phyloP scores from a whole-genome alignment of 371 early-diverging fungal species.

The Mucor sp. region DNA sequence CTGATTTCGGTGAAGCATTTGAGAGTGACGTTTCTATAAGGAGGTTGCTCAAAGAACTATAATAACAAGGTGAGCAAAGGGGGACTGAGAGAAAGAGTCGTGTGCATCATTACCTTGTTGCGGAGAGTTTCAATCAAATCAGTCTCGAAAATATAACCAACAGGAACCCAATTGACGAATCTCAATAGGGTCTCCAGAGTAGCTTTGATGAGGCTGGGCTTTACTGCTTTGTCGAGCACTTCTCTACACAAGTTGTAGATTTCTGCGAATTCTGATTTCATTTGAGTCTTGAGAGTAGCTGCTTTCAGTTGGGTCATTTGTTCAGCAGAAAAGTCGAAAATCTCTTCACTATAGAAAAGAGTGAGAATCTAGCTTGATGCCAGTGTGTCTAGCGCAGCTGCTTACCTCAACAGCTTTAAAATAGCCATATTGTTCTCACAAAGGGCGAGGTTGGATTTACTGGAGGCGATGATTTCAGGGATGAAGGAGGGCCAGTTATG shows the following conservation, averaged over 20 bases:
- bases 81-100: neutral
- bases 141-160: constrained; percentile 96
- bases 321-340: constrained; percentile 98
- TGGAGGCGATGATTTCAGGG: constrained; percentile 95
- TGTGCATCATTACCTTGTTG: constrained; percentile 68
- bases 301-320: constrained; percentile 97
- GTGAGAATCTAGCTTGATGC: neutral
- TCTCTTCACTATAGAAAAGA: constrained; percentile 83
- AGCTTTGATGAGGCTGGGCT: constrained; percentile 86
- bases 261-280: constrained; percentile 95
- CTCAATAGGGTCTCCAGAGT: constrained; percentile 93
- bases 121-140: constrained; percentile 87
- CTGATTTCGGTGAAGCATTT: constrained; percentile 97
- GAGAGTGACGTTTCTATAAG: constrained; percentile 90
- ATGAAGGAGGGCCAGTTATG: constrained; percentile 99
- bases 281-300: constrained; percentile 88
- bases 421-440: constrained; percentile 99
- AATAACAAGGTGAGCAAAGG: neutral
- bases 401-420: constrained; percentile 90
- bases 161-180: constrained; percentile 97
- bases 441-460: constrained; percentile 87
- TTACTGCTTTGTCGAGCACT: constrained; percentile 90
- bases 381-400: neutral
- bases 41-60: constrained; percentile 80
- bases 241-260: constrained; percentile 96